phyloP scores from a whole-genome alignment of 345 rosid genomes.

The Populus tremula region DNA sequence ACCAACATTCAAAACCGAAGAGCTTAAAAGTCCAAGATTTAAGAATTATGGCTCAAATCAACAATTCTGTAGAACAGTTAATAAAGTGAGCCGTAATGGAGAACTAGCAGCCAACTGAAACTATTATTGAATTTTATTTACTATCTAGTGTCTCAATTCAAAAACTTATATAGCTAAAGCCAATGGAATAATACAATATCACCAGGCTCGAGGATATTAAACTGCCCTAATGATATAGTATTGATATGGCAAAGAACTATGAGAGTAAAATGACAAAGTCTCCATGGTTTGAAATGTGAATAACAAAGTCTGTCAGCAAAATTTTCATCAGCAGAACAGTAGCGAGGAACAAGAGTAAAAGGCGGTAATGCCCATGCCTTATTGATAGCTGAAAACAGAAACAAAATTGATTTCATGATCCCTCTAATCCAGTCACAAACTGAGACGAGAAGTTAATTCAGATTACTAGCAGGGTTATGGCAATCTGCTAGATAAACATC shows the following conservation, averaged over 20 bases:
- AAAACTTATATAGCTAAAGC: background rate
- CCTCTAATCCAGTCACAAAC: background rate
- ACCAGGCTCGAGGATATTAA: background rate
- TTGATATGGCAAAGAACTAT: background rate
- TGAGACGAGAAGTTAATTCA: background rate
- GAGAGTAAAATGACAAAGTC: background rate
- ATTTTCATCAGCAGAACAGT: background rate
- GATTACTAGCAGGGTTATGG: background rate
- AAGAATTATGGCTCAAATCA: background rate
- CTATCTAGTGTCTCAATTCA: background rate
- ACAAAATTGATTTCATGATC: background rate
- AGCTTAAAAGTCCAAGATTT: background rate
- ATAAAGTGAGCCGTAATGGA: background rate
- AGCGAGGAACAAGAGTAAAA: background rate
- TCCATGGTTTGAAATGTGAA: background rate
- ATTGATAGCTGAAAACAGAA: background rate
- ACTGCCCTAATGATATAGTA: background rate
- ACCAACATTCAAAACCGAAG: background rate
- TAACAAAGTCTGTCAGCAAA: background rate
- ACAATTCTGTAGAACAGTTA: background rate
- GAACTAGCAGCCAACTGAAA: background rate
- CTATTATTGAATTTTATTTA: background rate
- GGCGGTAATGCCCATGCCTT: background rate
- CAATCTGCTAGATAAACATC: background rate
- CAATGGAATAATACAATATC: background rate